Conservation (phyloP, 2,329 filamentous ascomycete genomes). For the Pseudodiploospora longispora region DNA sequence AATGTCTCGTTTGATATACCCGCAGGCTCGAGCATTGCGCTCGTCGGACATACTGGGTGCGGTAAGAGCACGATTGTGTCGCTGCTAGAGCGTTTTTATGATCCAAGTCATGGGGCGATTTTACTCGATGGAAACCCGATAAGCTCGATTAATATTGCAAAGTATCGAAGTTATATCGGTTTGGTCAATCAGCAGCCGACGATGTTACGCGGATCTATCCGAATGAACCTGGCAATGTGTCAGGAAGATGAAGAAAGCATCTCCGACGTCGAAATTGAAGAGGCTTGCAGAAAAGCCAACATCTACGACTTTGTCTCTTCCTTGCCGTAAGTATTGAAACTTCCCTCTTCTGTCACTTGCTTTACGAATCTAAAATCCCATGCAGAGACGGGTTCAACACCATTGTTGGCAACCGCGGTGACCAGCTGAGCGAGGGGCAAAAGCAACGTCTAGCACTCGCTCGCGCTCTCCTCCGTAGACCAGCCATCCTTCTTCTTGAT, state of each 20-base stretch:
- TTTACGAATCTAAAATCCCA: background rate
- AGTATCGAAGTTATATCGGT: conserved; percentile 26
- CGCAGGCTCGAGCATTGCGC: conserved; percentile 35
- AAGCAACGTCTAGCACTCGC: conserved; percentile 49
- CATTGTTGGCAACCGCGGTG: conserved; percentile 47
- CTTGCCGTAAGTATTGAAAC: conserved; percentile 33
- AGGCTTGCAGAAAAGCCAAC: conserved; percentile 31
- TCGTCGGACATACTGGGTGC: conserved; percentile 40
- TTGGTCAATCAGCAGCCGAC: background rate
- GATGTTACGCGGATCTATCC: conserved; percentile 30
- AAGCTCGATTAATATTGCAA: conserved; percentile 26
- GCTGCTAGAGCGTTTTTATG: conserved; percentile 48
- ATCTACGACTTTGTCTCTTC: conserved; percentile 49
- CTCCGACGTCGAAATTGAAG: conserved; percentile 12
- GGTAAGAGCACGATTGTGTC: conserved; percentile 46
- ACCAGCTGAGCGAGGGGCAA: conserved; percentile 47
- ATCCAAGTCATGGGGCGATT: conserved; percentile 35
- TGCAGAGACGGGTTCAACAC: conserved; percentile 8
- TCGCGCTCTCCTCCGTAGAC: conserved; percentile 43
- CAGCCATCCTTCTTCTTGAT: conserved; percentile 44
- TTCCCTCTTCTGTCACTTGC: conserved; percentile 27
- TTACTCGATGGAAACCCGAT: conserved; percentile 26
- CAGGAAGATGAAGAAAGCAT: conserved; percentile 26
- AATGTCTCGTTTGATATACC: conserved; percentile 18
- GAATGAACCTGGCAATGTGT: conserved; percentile 38